Evolutionary conservation across 108 stramenopile species (phyloP).

Genomic region (Aurantiochytrium sp.): DNA sequence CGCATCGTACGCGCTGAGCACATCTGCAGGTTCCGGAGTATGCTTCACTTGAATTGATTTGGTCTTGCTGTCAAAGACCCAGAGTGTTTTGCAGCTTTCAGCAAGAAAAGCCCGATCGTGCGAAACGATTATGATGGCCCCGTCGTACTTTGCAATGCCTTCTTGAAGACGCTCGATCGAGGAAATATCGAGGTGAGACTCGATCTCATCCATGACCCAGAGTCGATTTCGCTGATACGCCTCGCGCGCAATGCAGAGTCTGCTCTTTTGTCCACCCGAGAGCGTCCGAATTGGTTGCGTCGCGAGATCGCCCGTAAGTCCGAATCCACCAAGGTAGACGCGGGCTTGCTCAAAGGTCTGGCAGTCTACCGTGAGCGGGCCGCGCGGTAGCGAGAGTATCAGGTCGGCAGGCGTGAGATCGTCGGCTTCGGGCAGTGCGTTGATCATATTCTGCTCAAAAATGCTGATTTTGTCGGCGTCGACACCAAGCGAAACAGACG

Average conservation of each 20-base stretch:
- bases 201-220: conserved; percentile 87
- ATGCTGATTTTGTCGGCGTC: not conserved
- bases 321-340: conserved; percentile 77
- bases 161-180: conserved; percentile 76
- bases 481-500: not conserved
- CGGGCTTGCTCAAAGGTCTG: conserved; percentile 64
- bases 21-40: not conserved
- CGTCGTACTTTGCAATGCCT: conserved; percentile 63
- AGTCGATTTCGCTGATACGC: conserved; percentile 84
- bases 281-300: conserved; percentile 83
- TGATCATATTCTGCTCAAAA: not conserved
- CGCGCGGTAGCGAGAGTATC: not conserved
- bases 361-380: not conserved
- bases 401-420: not conserved
- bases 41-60: not conserved
- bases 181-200: conserved; percentile 80
- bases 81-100: not conserved
- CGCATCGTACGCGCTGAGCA: not conserved
- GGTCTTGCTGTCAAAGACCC: not conserved
- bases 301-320: conserved; percentile 82
- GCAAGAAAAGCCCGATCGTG: conserved; percentile 56
- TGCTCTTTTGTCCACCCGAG: conserved; percentile 85
- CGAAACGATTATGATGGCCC: conserved; percentile 68
- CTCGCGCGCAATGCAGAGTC: conserved; percentile 87
- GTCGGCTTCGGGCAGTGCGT: not conserved